These are phyloP conservation scores for Tilletia walkeri DNA, from an alignment of 1,284 basidiomycete species.

Conservation along the genomic window DNA sequence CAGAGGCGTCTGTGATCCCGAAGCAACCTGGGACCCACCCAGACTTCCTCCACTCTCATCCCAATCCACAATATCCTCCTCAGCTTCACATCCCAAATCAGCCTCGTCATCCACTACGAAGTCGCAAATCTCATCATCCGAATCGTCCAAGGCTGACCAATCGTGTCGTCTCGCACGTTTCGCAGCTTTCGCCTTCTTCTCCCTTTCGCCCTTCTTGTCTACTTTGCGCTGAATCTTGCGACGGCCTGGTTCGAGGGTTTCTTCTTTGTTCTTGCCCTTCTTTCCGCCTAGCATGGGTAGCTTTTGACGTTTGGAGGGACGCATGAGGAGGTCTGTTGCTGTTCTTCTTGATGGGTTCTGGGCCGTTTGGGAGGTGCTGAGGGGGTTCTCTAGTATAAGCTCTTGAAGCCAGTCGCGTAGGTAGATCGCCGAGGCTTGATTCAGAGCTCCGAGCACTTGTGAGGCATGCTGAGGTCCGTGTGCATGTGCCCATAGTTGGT, in stretches of 20 bases:
- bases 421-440: conserved; percentile 17
- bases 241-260: neutral
- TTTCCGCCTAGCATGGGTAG: conserved; percentile 13
- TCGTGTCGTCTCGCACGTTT: neutral
- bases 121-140: conserved; percentile 25
- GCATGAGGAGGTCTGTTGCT: conserved; percentile 6
- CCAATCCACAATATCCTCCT: conserved; percentile 16
- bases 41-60: neutral
- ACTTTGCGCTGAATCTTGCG: conserved; percentile 22
- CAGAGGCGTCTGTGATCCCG: too few species aligned
- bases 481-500: conserved; percentile 12
- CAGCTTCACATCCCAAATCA: conserved; percentile 27
- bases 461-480: neutral
- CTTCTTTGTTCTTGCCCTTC: conserved; percentile 10
- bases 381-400: conserved; percentile 13
- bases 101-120: conserved; percentile 42
- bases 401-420: conserved; percentile 40
- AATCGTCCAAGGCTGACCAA: conserved; percentile 22
- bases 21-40: too few species aligned
- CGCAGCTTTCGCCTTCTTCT: neutral
- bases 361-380: neutral
- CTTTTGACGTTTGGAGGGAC: conserved; percentile 21
- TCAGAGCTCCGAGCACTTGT: neutral
- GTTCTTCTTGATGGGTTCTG: neutral
- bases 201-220: neutral